Conservation (phyloP, 192 early-diverging fungal species). For the Gaertneriomyces semiglobifer region DNA sequence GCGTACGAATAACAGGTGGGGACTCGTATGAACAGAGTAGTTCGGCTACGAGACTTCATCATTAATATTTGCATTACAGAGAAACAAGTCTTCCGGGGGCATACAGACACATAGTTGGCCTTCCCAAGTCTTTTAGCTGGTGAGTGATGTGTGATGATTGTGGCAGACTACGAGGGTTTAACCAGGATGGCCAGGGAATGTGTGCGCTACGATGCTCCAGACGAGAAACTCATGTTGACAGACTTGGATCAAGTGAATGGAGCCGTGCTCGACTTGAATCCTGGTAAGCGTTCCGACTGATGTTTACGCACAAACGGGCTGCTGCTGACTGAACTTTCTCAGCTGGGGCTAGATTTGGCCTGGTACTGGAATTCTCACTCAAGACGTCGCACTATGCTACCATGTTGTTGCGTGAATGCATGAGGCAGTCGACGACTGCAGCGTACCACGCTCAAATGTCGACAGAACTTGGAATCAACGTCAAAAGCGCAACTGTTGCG, state of each 20-base stretch:
- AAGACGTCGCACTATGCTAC: slow-evolving; percentile 89
- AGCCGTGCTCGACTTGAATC: not conserved
- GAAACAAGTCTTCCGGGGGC: slow-evolving; percentile 37
- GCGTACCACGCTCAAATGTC: slow-evolving; percentile 12
- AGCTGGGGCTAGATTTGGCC: slow-evolving; percentile 68
- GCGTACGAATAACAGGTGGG: slow-evolving; percentile 15
- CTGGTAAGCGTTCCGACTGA: not conserved
- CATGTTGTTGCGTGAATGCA: slow-evolving; percentile 92
- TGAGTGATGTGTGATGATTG: not conserved
- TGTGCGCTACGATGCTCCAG: slow-evolving; percentile 34
- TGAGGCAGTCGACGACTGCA: slow-evolving; percentile 47
- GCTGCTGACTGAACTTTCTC: not conserved
- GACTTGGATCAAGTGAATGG: slow-evolving; percentile 37
- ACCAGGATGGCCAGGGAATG: slow-evolving; percentile 21
- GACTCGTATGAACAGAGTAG: not conserved
- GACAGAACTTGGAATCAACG: not conserved
- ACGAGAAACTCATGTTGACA: slow-evolving; percentile 28
- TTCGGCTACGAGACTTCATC: no score
- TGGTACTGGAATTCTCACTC: slow-evolving; percentile 76
- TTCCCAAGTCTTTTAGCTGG: slow-evolving; percentile 39
- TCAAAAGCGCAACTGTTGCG: no score
- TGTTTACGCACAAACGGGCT: no score
- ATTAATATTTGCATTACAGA: no score
- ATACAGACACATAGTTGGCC: slow-evolving; percentile 45
- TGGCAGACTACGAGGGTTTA: no score